Evolutionary conservation across 805 yeast genomes (phyloP), one percentile per base, ranked within the genome.

Genomic region (Cyberlindnera americana): DNA sequence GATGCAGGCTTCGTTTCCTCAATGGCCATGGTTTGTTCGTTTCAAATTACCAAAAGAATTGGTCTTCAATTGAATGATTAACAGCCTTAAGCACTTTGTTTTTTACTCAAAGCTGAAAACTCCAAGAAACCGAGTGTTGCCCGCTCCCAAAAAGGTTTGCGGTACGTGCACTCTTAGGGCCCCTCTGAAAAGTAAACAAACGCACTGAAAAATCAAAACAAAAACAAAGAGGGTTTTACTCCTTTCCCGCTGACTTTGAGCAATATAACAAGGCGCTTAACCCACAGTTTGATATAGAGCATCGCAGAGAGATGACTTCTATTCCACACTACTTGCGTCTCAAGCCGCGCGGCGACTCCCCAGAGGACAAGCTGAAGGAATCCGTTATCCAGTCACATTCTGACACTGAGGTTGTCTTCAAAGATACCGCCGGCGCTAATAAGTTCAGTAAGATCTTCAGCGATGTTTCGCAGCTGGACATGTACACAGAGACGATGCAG

Each of bases 261-360:
- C n/a, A n/a, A n/a, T n/a, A n/a, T n/a, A n/a, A n/a, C n/a, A n/a
- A n/a, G n/a, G n/a, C n/a, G n/a, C n/a, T n/a, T n/a, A n/a, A n/a
- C n/a, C n/a, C n/a, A n/a, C n/a, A n/a, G n/a, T n/a, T n/a, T n/a
- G n/a, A n/a, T n/a, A n/a, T n/a, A n/a, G n/a, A n/a, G n/a, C n/a
- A n/a, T n/a, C n/a, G 5, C 13, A 16, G n/a, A 15, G 19, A 8
- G 5, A 31, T 49, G 57, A 33, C 41, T 8, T 38, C 43, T 4
- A 51, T 65, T 2, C 69, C 70, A 5, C 65, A 62, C 18, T 66
- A 62, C 40, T 47, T 70, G 37, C 56, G 73, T 26, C 51, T 69
- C 34, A 65, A 65, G 42, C 69, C 70, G 13, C 48, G 55, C 3
- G 48, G 58, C 1, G 55, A 48, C 13, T 22, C 40, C 2, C 33